phyloP scores from a whole-genome alignment of 495 filamentous ascomycete genomes.

The Chlorociboria aeruginascens region DNA sequence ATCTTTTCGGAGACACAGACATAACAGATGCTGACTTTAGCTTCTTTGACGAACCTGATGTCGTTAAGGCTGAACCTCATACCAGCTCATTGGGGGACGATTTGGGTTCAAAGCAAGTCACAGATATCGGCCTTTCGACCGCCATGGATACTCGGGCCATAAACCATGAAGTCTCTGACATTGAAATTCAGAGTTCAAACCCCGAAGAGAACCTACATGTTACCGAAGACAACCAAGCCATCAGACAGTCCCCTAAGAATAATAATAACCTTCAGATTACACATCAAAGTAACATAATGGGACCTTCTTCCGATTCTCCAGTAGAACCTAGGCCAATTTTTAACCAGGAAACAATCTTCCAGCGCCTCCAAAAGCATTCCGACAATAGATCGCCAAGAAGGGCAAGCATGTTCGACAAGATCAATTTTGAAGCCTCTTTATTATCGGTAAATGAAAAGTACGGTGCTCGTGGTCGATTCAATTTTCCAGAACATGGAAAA shows the following conservation, averaged over 20 bases:
- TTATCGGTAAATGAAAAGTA: constrained; percentile 39
- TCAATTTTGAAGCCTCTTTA: constrained; percentile 36
- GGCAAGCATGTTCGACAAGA: constrained; percentile 33
- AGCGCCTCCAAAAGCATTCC: constrained; percentile 24
- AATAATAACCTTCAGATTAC: background rate
- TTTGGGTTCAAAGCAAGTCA: too few species aligned
- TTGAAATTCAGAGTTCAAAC: background rate
- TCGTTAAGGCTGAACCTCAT: background rate
- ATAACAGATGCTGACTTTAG: constrained; percentile 85
- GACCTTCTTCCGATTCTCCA: background rate
- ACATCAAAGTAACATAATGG: background rate
- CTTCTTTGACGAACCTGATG: constrained; percentile 55
- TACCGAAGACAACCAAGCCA: background rate
- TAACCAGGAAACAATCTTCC: constrained; percentile 38
- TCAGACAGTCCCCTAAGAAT: background rate
- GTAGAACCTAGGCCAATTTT: constrained; percentile 23
- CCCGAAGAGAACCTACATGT: background rate
- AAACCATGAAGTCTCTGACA: background rate
- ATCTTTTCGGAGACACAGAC: constrained; percentile 64
- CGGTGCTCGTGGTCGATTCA: constrained; percentile 34
- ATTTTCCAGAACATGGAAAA: constrained; percentile 23
- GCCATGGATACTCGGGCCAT: background rate
- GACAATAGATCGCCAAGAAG: background rate
- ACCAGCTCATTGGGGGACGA: too few species aligned
- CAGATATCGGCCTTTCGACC: too few species aligned